phyloP scores from a whole-genome alignment of 768 basidiomycete species.

The Agrocybe praecox region DNA sequence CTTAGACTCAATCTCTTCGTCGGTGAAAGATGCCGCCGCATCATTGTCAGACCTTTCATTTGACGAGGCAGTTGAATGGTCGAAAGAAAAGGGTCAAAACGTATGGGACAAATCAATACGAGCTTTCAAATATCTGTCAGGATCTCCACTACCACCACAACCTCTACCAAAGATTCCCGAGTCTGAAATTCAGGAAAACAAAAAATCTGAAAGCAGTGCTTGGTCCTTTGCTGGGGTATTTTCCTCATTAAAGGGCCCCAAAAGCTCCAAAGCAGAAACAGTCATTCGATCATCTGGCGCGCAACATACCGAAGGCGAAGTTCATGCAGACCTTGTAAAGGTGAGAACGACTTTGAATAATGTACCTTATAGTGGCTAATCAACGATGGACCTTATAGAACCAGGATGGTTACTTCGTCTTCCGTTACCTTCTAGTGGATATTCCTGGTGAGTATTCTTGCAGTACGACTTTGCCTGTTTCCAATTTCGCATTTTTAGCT shows the following conservation, averaged over 20 bases:
- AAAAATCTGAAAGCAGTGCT: constrained; percentile 37
- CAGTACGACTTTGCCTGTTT: constrained; percentile 17
- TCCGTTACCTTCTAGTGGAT: constrained; percentile 77
- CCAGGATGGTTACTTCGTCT: constrained; percentile 75
- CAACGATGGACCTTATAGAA: constrained; percentile 45
- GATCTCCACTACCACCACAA: constrained; percentile 49
- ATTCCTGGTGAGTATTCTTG: constrained; percentile 64
- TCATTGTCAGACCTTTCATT: constrained; percentile 53
- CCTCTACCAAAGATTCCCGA: constrained; percentile 31
- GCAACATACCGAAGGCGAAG: constrained; percentile 73
- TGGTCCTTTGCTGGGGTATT: constrained; percentile 72
- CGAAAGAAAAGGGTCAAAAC: constrained; percentile 40
- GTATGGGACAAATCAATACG: constrained; percentile 53
- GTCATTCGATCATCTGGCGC: constrained; percentile 37
- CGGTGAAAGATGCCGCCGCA: constrained; percentile 41
- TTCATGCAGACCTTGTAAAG: constrained; percentile 77
- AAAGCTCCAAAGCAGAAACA: constrained; percentile 25
- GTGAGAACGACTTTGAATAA: constrained; percentile 41
- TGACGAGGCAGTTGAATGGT: constrained; percentile 53
- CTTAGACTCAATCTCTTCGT: constrained; percentile 42
- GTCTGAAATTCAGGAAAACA: constrained; percentile 26
- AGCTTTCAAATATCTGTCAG: constrained; percentile 75
- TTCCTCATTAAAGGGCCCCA: constrained; percentile 54
- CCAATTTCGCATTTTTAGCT: constrained; percentile 35
- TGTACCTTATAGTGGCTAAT: neutral